Evolutionary conservation across 2,329 filamentous ascomycete genomes (phyloP), one percentile per base, ranked within the genome.

Genomic region (Elsinoe australis): DNA sequence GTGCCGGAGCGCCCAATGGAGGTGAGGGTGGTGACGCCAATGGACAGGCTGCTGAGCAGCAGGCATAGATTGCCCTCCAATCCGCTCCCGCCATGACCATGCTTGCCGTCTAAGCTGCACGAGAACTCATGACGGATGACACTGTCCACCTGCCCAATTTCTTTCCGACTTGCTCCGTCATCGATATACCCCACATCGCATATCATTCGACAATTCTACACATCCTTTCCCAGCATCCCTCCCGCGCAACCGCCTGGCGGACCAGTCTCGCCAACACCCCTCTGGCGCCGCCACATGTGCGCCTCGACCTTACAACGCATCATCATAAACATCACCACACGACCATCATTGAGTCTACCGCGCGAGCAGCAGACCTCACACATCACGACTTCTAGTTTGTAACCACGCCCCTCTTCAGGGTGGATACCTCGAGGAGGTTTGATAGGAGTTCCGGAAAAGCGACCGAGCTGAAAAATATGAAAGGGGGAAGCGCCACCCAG

Each of bases 1-100:
- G 49, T 15, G 54, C 51, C 39, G 29, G 41, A 47, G 57, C 59
- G 45, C 44, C 59, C 49, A 63, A 63, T 53, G 62, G 62, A 34
- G 29, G 29, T 19, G 45, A 48, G 4, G 45, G 34, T 15, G 45
- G 32, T 8, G 33, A 48, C 14, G 33, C 45, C 24, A 36, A 34
- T 24, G 45, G 45, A 14, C 31, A 48, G 26, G 12, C 19, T 3
- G 33, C 32, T 17, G 45, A 48, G 45, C 45, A 48, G 34, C 32
- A 48, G 45, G 45, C 45, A 48, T 48, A 48, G 45, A 48, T 31
- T 48, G 45, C 45, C 34, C 9, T 21, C 12, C 34, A 35, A 4
- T n/a, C 18, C 17, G 21, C 28, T 17, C 17, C 34, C 10, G 15
- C 34, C 15, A 31, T 38, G 32, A 26, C 45, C 17, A 31, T 48